These are phyloP conservation scores for Pisolithus marmoratus DNA, from an alignment of 768 basidiomycete genomes.

Conservation along the genomic window DNA sequence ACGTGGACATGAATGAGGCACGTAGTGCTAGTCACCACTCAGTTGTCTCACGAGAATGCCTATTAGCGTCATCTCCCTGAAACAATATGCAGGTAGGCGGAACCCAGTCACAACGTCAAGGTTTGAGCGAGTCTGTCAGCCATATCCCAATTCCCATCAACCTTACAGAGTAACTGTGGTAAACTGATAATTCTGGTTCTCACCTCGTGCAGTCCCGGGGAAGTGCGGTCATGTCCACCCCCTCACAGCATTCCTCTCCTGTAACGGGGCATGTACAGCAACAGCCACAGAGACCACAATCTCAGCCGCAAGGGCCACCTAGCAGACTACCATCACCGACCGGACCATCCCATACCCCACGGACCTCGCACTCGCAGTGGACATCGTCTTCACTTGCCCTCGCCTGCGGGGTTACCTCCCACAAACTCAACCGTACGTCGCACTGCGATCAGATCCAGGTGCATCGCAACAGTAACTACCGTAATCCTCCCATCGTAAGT, in stretches of 20 bases:
- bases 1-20: too few species aligned
- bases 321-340: too few species aligned
- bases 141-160: too few species aligned
- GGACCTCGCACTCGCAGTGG: slow-evolving; percentile 30
- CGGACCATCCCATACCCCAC: slow-evolving; percentile 44
- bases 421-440: slow-evolving; percentile 32
- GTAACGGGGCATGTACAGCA: slow-evolving; percentile 33
- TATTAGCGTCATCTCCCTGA: too few species aligned
- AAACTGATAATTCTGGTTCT: slow-evolving; percentile 27
- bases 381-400: slow-evolving; percentile 22
- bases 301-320: too few species aligned
- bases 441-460: slow-evolving; percentile 26
- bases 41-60: too few species aligned
- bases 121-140: too few species aligned
- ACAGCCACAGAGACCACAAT: slow-evolving; percentile 44
- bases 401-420: slow-evolving; percentile 28
- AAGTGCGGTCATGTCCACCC: slow-evolving; percentile 32
- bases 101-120: too few species aligned
- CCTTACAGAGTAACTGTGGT: too few species aligned
- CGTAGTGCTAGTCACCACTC: too few species aligned
- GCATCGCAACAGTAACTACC: slow-evolving; percentile 28
- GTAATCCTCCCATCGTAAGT: slow-evolving; percentile 21
- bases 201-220: slow-evolving; percentile 33
- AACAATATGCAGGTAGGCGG: too few species aligned
- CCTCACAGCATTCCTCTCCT: slow-evolving; percentile 42